phyloP scores from a whole-genome alignment of 2,329 filamentous ascomycete genomes.

The Ceratocystis smalleyi region DNA sequence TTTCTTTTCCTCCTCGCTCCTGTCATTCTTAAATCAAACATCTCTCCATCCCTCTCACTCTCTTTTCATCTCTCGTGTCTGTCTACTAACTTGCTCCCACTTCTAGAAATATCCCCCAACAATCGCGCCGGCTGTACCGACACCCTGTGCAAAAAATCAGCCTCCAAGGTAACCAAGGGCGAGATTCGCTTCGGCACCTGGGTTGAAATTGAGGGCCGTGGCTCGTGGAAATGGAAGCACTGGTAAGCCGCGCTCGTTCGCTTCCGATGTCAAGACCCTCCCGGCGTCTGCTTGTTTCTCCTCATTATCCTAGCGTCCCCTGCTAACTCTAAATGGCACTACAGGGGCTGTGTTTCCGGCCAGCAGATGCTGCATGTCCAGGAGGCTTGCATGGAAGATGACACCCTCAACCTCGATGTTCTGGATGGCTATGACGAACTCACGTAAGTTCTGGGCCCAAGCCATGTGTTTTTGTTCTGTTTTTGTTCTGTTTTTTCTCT shows the following conservation, averaged over 20 bases:
- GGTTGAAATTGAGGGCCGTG: conserved; percentile 46
- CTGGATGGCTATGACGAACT: conserved; percentile 76
- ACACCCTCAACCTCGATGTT: conserved; percentile 42
- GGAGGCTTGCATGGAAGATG: conserved; percentile 35
- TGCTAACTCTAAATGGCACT: not conserved
- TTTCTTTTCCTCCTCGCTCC: not conserved
- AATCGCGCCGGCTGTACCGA: conserved; percentile 62
- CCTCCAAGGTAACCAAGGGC: conserved; percentile 60
- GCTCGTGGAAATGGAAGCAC: conserved; percentile 65
- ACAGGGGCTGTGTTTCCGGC: conserved; percentile 79
- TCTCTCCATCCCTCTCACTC: not conserved
- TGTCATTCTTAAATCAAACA: not conserved
- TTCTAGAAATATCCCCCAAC: conserved; percentile 51
- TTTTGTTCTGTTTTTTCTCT: not conserved
- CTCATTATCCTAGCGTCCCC: conserved; percentile 1
- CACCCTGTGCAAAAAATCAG: conserved; percentile 53
- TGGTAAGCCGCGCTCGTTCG: conserved; percentile 44
- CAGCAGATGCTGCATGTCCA: conserved; percentile 52
- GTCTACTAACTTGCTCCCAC: not conserved
- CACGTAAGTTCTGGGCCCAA: conserved; percentile 21
- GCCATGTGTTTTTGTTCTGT: conserved; percentile 18
- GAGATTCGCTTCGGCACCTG: conserved; percentile 63
- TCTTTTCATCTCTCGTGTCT: not conserved
- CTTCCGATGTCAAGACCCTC: not conserved
- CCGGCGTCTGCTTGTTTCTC: not conserved